These are phyloP conservation scores for Xylaria sp. DNA, from an alignment of 2,329 filamentous ascomycete genomes.

Conservation along the genomic window DNA sequence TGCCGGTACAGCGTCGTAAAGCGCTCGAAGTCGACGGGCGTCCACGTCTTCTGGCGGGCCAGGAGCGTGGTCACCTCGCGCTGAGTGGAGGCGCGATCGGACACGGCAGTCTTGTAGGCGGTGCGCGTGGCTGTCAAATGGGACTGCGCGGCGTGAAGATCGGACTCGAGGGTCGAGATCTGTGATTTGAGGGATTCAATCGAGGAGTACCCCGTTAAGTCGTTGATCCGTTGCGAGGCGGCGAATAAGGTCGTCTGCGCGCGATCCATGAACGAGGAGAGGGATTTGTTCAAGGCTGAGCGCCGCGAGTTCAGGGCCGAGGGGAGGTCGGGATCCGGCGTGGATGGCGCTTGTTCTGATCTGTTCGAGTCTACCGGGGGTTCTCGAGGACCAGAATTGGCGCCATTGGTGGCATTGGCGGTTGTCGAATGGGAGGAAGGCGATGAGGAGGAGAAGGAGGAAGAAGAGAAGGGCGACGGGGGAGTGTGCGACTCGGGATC, in stretches of 20 bases:
- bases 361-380: slow-evolving; percentile 16
- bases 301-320: slow-evolving; percentile 58
- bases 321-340: slow-evolving; percentile 52
- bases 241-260: slow-evolving; percentile 85
- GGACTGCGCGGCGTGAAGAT: slow-evolving; percentile 67
- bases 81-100: slow-evolving; percentile 85
- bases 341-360: slow-evolving; percentile 16
- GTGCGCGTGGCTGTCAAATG: slow-evolving; percentile 77
- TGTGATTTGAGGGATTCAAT: slow-evolving; percentile 86
- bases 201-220: slow-evolving; percentile 90
- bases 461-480: slow-evolving; percentile 5
- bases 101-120: slow-evolving; percentile 83
- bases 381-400: slow-evolving; percentile 1
- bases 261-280: slow-evolving; percentile 85
- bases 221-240: slow-evolving; percentile 89
- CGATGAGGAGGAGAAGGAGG: slow-evolving; percentile 8
- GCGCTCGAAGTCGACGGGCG: slow-evolving; percentile 84
- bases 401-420: not conserved
- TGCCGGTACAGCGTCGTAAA: slow-evolving; percentile 93
- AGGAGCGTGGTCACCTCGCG: slow-evolving; percentile 95
- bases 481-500: slow-evolving; percentile 10
- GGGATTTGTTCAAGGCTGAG: slow-evolving; percentile 56
- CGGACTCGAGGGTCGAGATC: slow-evolving; percentile 74
- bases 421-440: slow-evolving; percentile 16
- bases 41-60: slow-evolving; percentile 94